These are phyloP conservation scores for Hanseniaspora clermontiae DNA, from an alignment of 805 yeast genomes.

Conservation along the genomic window DNA sequence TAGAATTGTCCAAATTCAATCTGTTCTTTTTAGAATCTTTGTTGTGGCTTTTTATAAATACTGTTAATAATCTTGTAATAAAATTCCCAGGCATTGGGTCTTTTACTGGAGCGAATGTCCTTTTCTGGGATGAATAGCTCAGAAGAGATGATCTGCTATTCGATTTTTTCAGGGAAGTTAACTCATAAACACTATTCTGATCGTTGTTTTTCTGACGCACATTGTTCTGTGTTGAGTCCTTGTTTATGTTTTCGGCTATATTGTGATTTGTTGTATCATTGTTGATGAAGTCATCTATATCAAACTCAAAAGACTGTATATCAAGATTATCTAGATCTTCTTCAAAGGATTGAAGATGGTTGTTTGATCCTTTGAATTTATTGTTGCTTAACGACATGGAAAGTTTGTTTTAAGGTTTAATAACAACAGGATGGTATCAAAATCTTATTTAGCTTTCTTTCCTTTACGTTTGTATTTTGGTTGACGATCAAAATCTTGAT, in stretches of 20 bases:
- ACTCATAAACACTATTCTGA: neutral
- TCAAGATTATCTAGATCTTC: constrained; percentile 11
- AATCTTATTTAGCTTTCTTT: neutral
- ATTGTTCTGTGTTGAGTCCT: neutral
- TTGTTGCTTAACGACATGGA: neutral
- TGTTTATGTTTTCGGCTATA: neutral
- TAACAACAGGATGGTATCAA: too few species aligned
- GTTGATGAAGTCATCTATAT: constrained; percentile 10
- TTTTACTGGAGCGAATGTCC: neutral
- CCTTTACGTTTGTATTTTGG: neutral
- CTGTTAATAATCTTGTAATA: constrained; percentile 18
- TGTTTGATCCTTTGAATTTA: neutral
- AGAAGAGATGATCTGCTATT: constrained; percentile 11
- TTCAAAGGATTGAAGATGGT: constrained; percentile 8
- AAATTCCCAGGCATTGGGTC: constrained; percentile 15
- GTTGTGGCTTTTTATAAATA: neutral
- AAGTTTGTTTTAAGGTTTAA: too few species aligned
- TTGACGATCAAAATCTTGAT: neutral
- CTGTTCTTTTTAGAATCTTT: neutral
- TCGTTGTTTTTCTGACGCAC: neutral
- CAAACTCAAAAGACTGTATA: constrained; percentile 9
- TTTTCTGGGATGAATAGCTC: constrained; percentile 12
- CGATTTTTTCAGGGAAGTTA: constrained; percentile 3
- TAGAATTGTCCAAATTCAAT: constrained; percentile 9
- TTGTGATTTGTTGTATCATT: neutral